These are phyloP conservation scores for Oryza australiensis DNA, from an alignment of 176 grass and related monocot species.

Conservation along the genomic window DNA sequence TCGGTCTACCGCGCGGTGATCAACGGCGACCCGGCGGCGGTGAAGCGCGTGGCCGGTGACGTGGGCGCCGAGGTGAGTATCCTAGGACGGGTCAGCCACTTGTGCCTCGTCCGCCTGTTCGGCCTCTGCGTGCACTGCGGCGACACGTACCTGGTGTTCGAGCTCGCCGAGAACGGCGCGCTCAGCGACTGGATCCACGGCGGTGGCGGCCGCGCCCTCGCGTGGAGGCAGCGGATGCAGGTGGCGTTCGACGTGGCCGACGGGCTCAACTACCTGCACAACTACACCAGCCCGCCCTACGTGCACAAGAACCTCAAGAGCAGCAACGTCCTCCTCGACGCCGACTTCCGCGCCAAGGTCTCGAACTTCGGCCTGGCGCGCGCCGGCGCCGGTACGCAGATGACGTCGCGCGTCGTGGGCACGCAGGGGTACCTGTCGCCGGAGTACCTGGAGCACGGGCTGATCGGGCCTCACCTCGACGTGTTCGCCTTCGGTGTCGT, in stretches of 20 bases:
- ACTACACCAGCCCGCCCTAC: constrained; percentile 69
- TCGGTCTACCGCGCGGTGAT: constrained; percentile 54
- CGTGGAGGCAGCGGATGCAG: constrained; percentile 69
- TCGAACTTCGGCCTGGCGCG: constrained; percentile 72
- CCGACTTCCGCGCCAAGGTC: constrained; percentile 65
- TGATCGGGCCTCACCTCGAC: constrained; percentile 69
- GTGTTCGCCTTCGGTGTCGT: constrained; percentile 84
- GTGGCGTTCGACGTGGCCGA: constrained; percentile 63
- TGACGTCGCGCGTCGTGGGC: constrained; percentile 72
- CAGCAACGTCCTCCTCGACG: constrained; percentile 72
- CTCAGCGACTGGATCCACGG: constrained; percentile 74
- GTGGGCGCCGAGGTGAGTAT: constrained; percentile 54
- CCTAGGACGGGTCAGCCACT: constrained; percentile 56
- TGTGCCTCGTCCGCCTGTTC: constrained; percentile 54
- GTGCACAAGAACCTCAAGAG: constrained; percentile 85
- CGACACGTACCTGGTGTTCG: constrained; percentile 76
- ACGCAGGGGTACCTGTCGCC: constrained; percentile 81
- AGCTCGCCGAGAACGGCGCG: constrained; percentile 68
- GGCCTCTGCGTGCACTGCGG: constrained; percentile 70
- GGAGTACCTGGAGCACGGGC: constrained; percentile 77
- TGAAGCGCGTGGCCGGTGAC: constrained; percentile 53
- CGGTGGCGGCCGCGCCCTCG: neutral
- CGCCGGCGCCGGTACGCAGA: constrained; percentile 27
- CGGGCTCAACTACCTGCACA: constrained; percentile 79
- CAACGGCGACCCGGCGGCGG: constrained; percentile 47